phyloP scores from a whole-genome alignment of 352 stramenopile genomes.

The Pythium sukuiense region DNA sequence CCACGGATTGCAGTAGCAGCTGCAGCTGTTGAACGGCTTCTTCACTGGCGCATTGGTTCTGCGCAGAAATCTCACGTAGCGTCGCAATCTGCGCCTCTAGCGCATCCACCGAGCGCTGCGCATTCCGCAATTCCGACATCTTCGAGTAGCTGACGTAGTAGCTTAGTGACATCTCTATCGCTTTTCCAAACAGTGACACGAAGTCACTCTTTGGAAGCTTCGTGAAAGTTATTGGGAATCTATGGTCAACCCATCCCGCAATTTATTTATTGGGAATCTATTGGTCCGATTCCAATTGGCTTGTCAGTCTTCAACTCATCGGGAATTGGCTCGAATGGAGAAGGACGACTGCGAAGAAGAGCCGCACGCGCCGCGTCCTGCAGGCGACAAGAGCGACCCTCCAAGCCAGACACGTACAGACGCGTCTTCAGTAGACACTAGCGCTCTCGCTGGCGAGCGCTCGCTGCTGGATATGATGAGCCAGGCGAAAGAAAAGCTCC shows the following conservation, averaged over 20 bases:
- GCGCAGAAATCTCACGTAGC: conserved; percentile 26
- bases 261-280: conserved; percentile 1
- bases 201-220: background rate
- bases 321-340: background rate
- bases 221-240: background rate
- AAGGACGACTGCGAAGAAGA: background rate
- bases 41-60: background rate
- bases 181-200: background rate
- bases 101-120: conserved; percentile 36
- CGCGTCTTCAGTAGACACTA: background rate
- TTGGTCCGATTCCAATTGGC: background rate
- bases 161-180: conserved; percentile 12
- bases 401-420: background rate
- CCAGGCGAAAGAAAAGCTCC: conserved; percentile 40
- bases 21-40: conserved; percentile 9
- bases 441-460: background rate
- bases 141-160: background rate
- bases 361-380: background rate
- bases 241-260: background rate
- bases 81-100: conserved; percentile 40
- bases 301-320: background rate
- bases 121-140: conserved; percentile 64
- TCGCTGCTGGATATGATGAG: conserved; percentile 42
- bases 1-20: conserved; percentile 2
- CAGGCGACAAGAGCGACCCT: background rate